These are phyloP conservation scores for Albophoma yamanashiensis DNA, from an alignment of 2,329 filamentous ascomycete genomes.

Conservation along the genomic window DNA sequence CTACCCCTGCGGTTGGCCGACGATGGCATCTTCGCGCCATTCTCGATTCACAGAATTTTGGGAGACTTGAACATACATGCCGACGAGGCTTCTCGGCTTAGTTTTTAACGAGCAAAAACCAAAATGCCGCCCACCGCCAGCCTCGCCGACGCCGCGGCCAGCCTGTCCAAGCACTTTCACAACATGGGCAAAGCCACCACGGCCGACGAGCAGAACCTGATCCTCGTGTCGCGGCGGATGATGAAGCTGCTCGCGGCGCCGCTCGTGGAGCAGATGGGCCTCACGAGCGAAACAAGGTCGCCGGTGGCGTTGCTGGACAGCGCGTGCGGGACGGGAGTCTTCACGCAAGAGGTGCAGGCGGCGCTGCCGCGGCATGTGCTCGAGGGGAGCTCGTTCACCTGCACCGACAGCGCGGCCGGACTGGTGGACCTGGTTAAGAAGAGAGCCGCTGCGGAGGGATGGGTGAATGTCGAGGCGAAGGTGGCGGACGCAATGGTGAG, in stretches of 20 bases:
- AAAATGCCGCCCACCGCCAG: slow-evolving; percentile 1
- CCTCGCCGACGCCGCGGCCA: slow-evolving; percentile 1
- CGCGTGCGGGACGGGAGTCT: slow-evolving; percentile 41
- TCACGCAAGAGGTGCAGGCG: slow-evolving; percentile 32
- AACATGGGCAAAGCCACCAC: neutral
- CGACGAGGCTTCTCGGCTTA: neutral
- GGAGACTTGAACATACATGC: neutral
- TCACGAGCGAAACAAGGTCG: slow-evolving; percentile 6
- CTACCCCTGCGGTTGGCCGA: neutral
- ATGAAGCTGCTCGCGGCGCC: slow-evolving; percentile 9
- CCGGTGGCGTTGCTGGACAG: slow-evolving; percentile 37
- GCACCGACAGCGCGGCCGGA: slow-evolving; percentile 32
- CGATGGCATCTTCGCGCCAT: neutral
- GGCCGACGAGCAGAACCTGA: slow-evolving; percentile 2
- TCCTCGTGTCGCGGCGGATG: slow-evolving; percentile 7
- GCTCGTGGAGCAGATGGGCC: slow-evolving; percentile 14
- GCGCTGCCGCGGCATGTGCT: slow-evolving; percentile 26
- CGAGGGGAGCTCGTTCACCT: slow-evolving; percentile 33
- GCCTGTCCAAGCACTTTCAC: slow-evolving; percentile 4
- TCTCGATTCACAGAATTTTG: neutral
- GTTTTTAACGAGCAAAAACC: neutral
- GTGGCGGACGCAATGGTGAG: slow-evolving; percentile 36
- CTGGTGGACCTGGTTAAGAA: slow-evolving; percentile 29
- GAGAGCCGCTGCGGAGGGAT: slow-evolving; percentile 28
- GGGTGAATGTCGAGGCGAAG: slow-evolving; percentile 32